These are phyloP conservation scores for Peterozyma toletana DNA, from an alignment of 805 yeast species.

Conservation along the genomic window DNA sequence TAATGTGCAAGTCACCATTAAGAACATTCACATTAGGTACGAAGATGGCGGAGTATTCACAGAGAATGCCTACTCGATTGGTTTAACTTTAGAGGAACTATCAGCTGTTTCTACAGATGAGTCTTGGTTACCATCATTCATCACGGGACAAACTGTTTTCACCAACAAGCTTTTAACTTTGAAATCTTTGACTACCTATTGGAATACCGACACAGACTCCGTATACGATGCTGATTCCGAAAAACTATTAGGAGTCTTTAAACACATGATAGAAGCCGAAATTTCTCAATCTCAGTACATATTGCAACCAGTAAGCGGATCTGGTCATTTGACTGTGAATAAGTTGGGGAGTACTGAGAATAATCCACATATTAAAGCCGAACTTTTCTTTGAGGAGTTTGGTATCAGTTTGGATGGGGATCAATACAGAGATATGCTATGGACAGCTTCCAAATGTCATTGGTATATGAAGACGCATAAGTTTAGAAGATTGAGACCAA, in stretches of 20 bases:
- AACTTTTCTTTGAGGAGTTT: slow-evolving; percentile 79
- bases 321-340: slow-evolving; percentile 74
- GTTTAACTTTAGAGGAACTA: slow-evolving; percentile 75
- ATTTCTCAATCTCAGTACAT: slow-evolving; percentile 42
- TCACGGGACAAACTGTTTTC: slow-evolving; percentile 56
- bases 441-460: slow-evolving; percentile 76
- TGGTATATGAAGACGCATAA: slow-evolving; percentile 72
- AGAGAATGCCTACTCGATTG: slow-evolving; percentile 71
- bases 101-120: slow-evolving; percentile 89
- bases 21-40: slow-evolving; percentile 85
- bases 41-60: slow-evolving; percentile 76
- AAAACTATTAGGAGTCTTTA: slow-evolving; percentile 40
- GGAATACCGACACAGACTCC: slow-evolving; percentile 63
- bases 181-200: slow-evolving; percentile 69
- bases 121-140: slow-evolving; percentile 79
- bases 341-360: slow-evolving; percentile 68
- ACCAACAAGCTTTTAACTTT: slow-evolving; percentile 75
- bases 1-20: slow-evolving; percentile 84
- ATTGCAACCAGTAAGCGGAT: slow-evolving; percentile 82
- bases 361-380: slow-evolving; percentile 64
- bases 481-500: slow-evolving; percentile 68
- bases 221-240: slow-evolving; percentile 41
- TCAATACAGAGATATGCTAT: slow-evolving; percentile 76
- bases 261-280: slow-evolving; percentile 31
- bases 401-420: slow-evolving; percentile 79